Conservation (phyloP, 805 yeast species). For the Saccharomycopsis sp. region DNA sequence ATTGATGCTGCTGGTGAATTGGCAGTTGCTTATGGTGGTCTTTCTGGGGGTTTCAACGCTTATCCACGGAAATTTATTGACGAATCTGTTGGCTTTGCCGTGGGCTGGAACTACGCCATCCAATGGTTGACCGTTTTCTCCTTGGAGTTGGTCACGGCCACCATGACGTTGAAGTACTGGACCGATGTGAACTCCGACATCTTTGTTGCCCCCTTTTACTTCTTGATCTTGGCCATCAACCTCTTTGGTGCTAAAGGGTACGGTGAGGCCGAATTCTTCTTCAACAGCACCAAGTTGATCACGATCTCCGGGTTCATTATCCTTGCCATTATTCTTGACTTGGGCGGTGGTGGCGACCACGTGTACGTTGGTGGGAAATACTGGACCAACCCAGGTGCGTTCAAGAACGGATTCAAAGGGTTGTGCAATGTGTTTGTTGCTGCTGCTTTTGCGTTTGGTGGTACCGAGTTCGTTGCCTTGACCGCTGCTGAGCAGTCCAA, state of each 20-base stretch:
- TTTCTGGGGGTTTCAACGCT: constrained; percentile 34
- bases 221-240: constrained; percentile 38
- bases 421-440: constrained; percentile 48
- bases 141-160: constrained; percentile 46
- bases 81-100: constrained; percentile 52
- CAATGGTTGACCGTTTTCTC: constrained; percentile 50
- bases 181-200: constrained; percentile 37
- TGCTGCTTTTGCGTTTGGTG: constrained; percentile 56
- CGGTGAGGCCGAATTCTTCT: constrained; percentile 31
- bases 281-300: constrained; percentile 39
- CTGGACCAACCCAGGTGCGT: constrained; percentile 59
- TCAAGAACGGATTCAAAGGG: constrained; percentile 49
- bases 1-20: constrained; percentile 55
- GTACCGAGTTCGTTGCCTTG: constrained; percentile 56
- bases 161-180: constrained; percentile 47
- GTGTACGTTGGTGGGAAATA: constrained; percentile 36
- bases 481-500: constrained; percentile 60
- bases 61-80: constrained; percentile 34
- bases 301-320: constrained; percentile 47
- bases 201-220: constrained; percentile 43
- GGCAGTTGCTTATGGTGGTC: constrained; percentile 33
- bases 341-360: constrained; percentile 41
- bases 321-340: constrained; percentile 38
- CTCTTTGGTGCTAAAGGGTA: constrained; percentile 40
- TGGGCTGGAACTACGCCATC: constrained; percentile 50